Base-by-base conservation (phyloP, 176 grass and related monocot species). In the Zea luxurians region DNA sequence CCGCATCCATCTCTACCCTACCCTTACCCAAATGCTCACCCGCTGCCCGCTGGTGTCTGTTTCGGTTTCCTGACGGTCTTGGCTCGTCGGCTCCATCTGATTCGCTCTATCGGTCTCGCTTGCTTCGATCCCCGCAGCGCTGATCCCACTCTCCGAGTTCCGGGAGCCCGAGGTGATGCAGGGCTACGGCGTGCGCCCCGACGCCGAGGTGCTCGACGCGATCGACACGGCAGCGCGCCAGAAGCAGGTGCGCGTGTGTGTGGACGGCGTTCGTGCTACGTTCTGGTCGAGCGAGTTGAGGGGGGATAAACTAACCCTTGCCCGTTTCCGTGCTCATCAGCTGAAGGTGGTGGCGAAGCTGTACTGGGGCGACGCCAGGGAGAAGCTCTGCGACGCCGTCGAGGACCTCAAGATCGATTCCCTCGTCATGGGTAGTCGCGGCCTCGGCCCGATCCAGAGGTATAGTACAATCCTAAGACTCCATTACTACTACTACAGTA, bases 321-420 rank as follows among this genome's bases (percentile, higher is more conserved):
- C 15, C 3, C 10, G 4, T 64, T 66, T 37, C 54, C 66, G 10
- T 21, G 4, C 44, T 59, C 18, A 66, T 53, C 80, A 97, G 91
- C 88, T 83, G 0, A 88, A 52, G 41, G 84, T 97, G 44, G 75
- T 93, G 72, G 72, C 84, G 2, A 97, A 97, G 89, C 62, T 97
- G 46, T 91, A 93, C 86, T 93, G 94, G 94, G 94, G 94, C 49
- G 94, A 97, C 77, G 83, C 94, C 68, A 91, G 94, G 86, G 94
- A 97, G 84, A 93, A 89, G 79, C 89, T 97, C 66, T 91, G 88
- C 83, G 81, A 93, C 8, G 91, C 86, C 6, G 87, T 77, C 15
- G 89, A 84, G 71, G 94, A 93, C 55, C 76, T 86, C 54, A 84
- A 69, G 82, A 84, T 97, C 58, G 89, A 93, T 81, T 60, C 64